Evolutionary conservation across 768 basidiomycete species (phyloP), one percentile per base, ranked within the genome.

Genomic region (Termitomyces bulborhizus): DNA sequence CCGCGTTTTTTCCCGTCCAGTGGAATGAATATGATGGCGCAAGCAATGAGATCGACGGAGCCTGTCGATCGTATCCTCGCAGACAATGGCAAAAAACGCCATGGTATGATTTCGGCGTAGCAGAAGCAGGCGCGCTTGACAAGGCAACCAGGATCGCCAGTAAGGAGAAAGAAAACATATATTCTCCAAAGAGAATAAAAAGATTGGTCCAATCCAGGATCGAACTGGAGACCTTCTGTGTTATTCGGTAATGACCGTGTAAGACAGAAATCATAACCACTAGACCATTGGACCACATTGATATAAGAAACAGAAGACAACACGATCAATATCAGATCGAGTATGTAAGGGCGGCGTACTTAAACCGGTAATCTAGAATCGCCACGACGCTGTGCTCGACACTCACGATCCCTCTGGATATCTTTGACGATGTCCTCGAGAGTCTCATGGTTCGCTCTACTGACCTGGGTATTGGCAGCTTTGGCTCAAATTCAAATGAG

Each of bases 251-350:
- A 4, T 1, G 0, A 15, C 26, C 18, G 2, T 68, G 68, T 69
- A 68, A 69, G 67, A 68, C 68, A 69, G 68, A 69, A 68, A 76
- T 76, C 75, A 76, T 76, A 76, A 74, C 75, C 73, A 74, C 73
- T 74, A 74, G 69, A 71, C 69, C 66, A 68, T 64, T 66, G 65
- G 63, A 68, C 66, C 66, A 6, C 6, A 4, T 0, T 6, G 3
- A 12, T 13, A 0, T 6, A 6, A 5, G 0, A 16, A 16, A 6
- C 16, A 1, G 6, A 0, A 37, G 1, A 3, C 11, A 34, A 6
- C 3, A 13, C 3, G 34, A 3, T 3, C 8, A 32, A 9, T 32
- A 3, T 1, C 1, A 4, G 12, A 2, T 2, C 3, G 1, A n/a
- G 8, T 11, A 4, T 32, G 31, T 11, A 12, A 26, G 32, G 32